Conservation (phyloP, 2,329 filamentous ascomycete genomes). For the Fusarium virguliforme region DNA sequence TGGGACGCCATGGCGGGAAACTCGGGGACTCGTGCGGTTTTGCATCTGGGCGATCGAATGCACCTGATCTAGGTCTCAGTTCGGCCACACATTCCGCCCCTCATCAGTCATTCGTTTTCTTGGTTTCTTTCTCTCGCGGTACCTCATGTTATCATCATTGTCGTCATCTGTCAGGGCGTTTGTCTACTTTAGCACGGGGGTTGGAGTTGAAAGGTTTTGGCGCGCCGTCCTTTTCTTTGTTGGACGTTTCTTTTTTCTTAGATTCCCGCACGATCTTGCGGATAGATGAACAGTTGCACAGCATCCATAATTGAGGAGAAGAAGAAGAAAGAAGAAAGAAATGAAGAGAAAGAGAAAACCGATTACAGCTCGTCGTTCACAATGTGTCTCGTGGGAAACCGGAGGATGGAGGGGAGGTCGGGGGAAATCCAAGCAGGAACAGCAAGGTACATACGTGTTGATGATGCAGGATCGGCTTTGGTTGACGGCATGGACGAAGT, state of each 20-base stretch:
- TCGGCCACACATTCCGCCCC: conserved; percentile 24
- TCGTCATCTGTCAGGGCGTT: conserved; percentile 46
- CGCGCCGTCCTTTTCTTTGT: conserved; percentile 27
- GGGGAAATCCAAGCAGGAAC: not conserved
- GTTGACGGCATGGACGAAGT: conserved; percentile 17
- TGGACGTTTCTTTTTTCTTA: conserved; percentile 25
- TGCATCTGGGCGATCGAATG: conserved; percentile 7
- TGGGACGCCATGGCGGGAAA: conserved; percentile 41
- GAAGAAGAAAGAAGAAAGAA: not conserved
- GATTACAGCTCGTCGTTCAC: not conserved
- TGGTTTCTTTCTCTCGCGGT: conserved; percentile 29
- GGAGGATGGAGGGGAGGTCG: not conserved
- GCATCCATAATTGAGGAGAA: conserved; percentile 42
- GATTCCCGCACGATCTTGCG: conserved; percentile 35
- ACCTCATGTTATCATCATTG: conserved; percentile 38
- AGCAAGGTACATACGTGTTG: conserved; percentile 22
- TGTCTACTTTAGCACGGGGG: conserved; percentile 49
- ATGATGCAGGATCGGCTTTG: conserved; percentile 28
- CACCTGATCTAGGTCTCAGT: conserved; percentile 16
- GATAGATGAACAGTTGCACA: conserved; percentile 31
- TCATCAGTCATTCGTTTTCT: conserved; percentile 34
- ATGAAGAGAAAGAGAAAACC: conserved; percentile 4
- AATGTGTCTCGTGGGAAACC: conserved; percentile 3
- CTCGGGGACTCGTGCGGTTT: conserved; percentile 23
- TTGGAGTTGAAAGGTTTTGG: conserved; percentile 40